Percentiles rank a stretch among this genome's conserved stretches.
Conservation (phyloP, 768 basidiomycete species). For the Suillus americanus region DNA sequence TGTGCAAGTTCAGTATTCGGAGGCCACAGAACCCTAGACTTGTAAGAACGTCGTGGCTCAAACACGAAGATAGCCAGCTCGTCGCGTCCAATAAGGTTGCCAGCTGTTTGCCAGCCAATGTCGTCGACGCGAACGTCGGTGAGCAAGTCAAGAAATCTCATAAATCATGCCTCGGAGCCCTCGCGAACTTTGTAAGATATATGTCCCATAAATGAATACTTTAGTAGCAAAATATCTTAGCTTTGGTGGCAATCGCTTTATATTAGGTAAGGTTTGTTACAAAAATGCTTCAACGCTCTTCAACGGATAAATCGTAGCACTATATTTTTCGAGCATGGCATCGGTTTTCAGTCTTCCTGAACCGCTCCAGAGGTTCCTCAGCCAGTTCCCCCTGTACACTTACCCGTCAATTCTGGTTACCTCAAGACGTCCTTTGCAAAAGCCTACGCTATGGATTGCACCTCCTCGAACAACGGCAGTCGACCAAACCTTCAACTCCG, state of each 20-base stretch:
- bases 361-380: conserved; percentile 50
- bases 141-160: neutral
- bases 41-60: too few relatives aligned
- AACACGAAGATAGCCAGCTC: neutral
- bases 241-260: neutral
- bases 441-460: conserved; percentile 67
- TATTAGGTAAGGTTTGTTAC: neutral
- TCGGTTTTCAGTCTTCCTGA: conserved; percentile 30
- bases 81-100: neutral
- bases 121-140: neutral
- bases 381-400: conserved; percentile 59
- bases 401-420: conserved; percentile 41
- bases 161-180: neutral
- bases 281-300: neutral
- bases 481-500: conserved; percentile 14
- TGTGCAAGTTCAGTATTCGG: neutral
- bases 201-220: neutral
- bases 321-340: conserved; percentile 6
- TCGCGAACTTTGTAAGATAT: neutral
- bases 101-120: neutral
- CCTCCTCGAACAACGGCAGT: conserved; percentile 36
- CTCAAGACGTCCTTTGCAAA: conserved; percentile 21
- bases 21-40: neutral
- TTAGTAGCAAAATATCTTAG: too few relatives aligned
- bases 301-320: neutral